These are phyloP conservation scores for Ustilago trichophora DNA, from an alignment of 1,284 basidiomycete genomes.

Conservation along the genomic window DNA sequence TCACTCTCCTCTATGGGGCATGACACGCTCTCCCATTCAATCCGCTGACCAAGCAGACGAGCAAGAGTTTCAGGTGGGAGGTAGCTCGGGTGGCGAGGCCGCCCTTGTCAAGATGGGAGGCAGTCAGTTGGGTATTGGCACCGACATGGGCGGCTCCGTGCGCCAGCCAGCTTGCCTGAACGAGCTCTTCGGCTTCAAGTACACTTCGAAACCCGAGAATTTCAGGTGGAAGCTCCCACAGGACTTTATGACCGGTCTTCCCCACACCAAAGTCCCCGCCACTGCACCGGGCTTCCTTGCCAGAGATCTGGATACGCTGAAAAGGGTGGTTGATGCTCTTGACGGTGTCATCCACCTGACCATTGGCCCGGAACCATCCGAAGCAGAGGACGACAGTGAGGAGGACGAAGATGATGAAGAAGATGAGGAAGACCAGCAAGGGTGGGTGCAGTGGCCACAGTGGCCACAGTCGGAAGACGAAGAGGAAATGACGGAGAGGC, in stretches of 20 bases:
- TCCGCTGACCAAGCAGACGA: not conserved
- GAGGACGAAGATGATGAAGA: not conserved
- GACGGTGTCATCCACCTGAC: too few relatives aligned
- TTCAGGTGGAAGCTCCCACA: conserved; percentile 21
- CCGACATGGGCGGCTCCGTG: conserved; percentile 54
- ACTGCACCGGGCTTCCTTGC: conserved; percentile 31
- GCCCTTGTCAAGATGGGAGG: conserved; percentile 39
- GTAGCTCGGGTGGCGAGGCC: conserved; percentile 51
- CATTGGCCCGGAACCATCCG: too few relatives aligned
- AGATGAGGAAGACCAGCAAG: not conserved
- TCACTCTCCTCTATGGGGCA: conserved; percentile 35
- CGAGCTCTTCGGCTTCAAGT: conserved; percentile 33
- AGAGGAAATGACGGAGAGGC: too few relatives aligned
- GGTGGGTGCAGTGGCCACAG: not conserved
- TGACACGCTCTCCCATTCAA: conserved; percentile 3
- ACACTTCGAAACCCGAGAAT: not conserved
- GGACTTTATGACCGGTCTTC: conserved; percentile 40
- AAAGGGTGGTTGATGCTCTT: not conserved
- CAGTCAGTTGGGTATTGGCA: conserved; percentile 42
- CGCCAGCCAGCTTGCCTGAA: conserved; percentile 48
- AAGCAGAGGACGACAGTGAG: not conserved
- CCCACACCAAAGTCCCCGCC: conserved; percentile 29
- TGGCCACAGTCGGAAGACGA: too few relatives aligned
- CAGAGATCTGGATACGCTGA: conserved; percentile 4
- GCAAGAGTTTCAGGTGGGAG: conserved; percentile 48